A percentile compares a stretch with the other conserved stretches of the same genome.
These are phyloP conservation scores for Aspergillus hiratsukae DNA, from an alignment of 2,329 filamentous ascomycete genomes.

Conservation along the genomic window DNA sequence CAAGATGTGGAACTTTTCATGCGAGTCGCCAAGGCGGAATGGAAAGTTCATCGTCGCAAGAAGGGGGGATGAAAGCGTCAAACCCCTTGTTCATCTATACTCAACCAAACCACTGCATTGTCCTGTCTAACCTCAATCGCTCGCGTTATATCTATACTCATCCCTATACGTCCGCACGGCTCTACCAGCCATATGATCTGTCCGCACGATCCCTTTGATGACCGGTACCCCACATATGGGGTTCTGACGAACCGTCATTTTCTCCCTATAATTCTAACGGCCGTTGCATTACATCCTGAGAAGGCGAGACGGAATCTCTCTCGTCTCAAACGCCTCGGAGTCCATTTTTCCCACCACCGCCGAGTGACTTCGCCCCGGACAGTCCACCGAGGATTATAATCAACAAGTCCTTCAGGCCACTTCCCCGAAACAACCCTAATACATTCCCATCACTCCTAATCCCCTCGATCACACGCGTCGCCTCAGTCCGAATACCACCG, in stretches of 20 bases:
- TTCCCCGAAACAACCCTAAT: background rate
- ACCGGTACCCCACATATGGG: background rate
- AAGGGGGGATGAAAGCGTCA: conserved; percentile 15
- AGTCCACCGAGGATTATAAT: too few relatives aligned
- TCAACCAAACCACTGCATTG: background rate
- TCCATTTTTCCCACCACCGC: too few relatives aligned
- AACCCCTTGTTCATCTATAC: background rate
- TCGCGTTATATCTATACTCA: background rate
- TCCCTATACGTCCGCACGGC: background rate
- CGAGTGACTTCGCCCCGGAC: too few relatives aligned
- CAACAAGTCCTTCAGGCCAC: too few relatives aligned
- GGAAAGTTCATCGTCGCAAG: conserved; percentile 62
- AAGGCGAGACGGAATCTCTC: background rate
- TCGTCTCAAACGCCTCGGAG: background rate
- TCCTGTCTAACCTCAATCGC: background rate
- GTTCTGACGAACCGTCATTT: background rate
- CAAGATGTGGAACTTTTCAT: conserved; percentile 92
- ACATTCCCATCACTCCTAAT: background rate
- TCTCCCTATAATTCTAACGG: background rate
- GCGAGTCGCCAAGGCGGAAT: conserved; percentile 83
- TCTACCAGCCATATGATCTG: background rate
- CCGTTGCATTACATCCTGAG: background rate
- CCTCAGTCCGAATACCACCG: background rate
- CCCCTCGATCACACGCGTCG: background rate
- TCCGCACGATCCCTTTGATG: background rate